Percentiles rank a stretch among this genome's conserved stretches.
Conservation (phyloP, 257 asterid species). For the Solanum corneliomulleri region DNA sequence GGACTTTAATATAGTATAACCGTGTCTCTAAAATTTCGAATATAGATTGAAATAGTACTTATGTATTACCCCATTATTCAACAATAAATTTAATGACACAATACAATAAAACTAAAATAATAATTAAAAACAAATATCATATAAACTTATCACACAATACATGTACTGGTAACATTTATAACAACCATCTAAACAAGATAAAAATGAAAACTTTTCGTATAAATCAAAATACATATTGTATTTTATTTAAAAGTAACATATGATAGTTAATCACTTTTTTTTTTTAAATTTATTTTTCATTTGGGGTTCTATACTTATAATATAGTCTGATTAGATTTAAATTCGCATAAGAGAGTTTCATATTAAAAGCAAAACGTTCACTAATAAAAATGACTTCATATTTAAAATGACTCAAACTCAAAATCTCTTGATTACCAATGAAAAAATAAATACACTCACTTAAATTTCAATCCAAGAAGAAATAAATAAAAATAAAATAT, state of each 20-base stretch:
- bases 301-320: fast-evolving
- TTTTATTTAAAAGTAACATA: background rate
- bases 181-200: background rate
- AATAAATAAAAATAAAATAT: too few relatives aligned
- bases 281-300: too few relatives aligned
- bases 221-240: background rate
- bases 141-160: background rate
- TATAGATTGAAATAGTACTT: too few relatives aligned
- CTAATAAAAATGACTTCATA: fast-evolving
- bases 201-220: background rate
- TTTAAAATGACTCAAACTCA: too few relatives aligned
- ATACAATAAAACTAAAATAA: background rate
- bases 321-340: too few relatives aligned
- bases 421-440: fast-evolving
- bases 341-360: fast-evolving
- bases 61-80: fast-evolving
- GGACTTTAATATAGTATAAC: too few relatives aligned
- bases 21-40: fast-evolving
- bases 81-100: fast-evolving
- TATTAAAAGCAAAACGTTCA: too few relatives aligned
- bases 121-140: background rate
- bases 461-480: too few relatives aligned
- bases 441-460: too few relatives aligned
- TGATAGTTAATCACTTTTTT: background rate
- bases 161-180: too few relatives aligned